These are phyloP conservation scores for Symbiodinium natans DNA, from an alignment of 73 alveolate genomes.

Conservation along the genomic window DNA sequence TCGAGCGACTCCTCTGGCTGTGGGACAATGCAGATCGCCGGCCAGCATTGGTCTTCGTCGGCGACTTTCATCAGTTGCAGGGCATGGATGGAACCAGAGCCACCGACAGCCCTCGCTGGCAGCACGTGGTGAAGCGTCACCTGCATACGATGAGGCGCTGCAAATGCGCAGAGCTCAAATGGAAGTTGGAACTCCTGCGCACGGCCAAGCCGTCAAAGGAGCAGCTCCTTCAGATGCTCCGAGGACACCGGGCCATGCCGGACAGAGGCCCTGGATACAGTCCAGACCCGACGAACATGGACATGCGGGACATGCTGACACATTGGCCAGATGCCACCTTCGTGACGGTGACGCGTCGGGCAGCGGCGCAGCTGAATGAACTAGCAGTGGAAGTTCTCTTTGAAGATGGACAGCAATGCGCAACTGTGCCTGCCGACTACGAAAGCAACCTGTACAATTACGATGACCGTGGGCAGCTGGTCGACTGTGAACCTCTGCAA, in stretches of 20 bases:
- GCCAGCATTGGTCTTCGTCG: conserved; percentile 22
- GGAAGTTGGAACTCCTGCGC: conserved; percentile 28
- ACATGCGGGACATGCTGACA: background rate
- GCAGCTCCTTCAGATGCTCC: background rate
- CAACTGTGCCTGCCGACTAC: background rate
- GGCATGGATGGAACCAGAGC: conserved; percentile 20
- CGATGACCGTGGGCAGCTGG: background rate
- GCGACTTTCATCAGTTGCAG: conserved; percentile 10
- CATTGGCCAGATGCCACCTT: background rate
- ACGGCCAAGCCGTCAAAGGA: background rate
- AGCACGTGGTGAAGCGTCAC: background rate
- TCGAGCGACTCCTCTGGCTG: conserved; percentile 21
- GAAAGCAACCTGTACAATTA: background rate
- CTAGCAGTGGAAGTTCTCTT: background rate
- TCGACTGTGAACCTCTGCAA: background rate
- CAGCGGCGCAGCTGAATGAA: background rate
- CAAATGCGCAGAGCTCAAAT: background rate
- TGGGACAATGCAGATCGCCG: conserved; percentile 24
- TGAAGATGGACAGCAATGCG: background rate
- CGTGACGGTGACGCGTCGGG: background rate
- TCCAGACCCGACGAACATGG: background rate
- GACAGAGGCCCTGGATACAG: background rate
- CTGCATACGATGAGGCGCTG: conserved; percentile 27
- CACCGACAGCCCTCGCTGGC: conserved; percentile 7
- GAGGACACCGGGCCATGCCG: background rate